phyloP scores from a whole-genome alignment of 306 rosid species.

The Erythrophleum fordii region DNA sequence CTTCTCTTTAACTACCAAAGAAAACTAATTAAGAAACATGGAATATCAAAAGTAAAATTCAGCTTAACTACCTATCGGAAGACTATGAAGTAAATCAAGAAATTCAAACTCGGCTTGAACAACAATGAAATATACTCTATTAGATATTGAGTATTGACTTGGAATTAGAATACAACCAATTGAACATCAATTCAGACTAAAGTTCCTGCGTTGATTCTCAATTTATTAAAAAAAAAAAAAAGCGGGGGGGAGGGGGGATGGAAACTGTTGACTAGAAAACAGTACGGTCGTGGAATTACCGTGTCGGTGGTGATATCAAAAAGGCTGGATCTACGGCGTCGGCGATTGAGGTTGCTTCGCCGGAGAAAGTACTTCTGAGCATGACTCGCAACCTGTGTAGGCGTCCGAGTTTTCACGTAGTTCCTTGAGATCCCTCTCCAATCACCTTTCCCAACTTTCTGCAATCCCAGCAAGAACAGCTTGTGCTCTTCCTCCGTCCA shows the following conservation, averaged over 20 bases:
- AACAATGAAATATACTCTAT: background rate
- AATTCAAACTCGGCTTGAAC: slow-evolving; percentile 16
- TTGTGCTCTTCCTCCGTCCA: slow-evolving; percentile 99
- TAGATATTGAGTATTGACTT: slow-evolving; percentile 5
- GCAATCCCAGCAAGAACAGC: slow-evolving; percentile 86
- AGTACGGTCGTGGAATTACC: slow-evolving; percentile 45
- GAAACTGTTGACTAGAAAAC: background rate
- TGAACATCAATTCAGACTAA: slow-evolving; percentile 19
- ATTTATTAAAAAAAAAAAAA: background rate
- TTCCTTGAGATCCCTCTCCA: slow-evolving; percentile 98
- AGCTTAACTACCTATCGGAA: slow-evolving; percentile 16
- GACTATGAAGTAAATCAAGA: slow-evolving; percentile 4
- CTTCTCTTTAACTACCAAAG: slow-evolving; percentile 19
- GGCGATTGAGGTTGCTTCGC: slow-evolving; percentile 89
- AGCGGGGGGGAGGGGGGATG: background rate
- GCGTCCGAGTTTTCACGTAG: slow-evolving; percentile 97
- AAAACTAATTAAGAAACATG: slow-evolving; percentile 23
- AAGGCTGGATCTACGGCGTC: slow-evolving; percentile 99
- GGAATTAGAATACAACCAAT: slow-evolving; percentile 20
- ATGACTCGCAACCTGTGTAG: slow-evolving; percentile 98
- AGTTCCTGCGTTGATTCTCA: slow-evolving; percentile 4
- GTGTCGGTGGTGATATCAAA: slow-evolving; percentile 96
- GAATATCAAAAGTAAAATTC: slow-evolving; percentile 2
- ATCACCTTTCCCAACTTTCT: slow-evolving; percentile 97
- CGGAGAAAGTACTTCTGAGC: slow-evolving; percentile 99